Base-by-base conservation (phyloP, 352 stramenopile species). In the Phytopythium boreale region DNA sequence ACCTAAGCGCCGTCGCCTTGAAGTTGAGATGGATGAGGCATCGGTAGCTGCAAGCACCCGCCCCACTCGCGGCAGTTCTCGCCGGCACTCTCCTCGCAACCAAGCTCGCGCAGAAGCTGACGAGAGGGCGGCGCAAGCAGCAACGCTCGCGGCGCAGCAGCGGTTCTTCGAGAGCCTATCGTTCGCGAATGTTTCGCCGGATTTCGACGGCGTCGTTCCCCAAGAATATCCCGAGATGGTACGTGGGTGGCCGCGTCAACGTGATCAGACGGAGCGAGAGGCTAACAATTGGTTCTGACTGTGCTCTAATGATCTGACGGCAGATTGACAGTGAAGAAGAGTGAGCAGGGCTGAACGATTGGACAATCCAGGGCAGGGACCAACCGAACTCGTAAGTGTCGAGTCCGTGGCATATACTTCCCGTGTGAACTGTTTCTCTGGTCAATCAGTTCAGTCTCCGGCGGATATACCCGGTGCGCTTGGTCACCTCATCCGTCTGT, bases 161-260 rank as follows among this genome's bases (percentile, higher is more conserved):
- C 56, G 53, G 17, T 66, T 74, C 29, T 37, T 71, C 19, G 53
- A 59, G n/a, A 46, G 34, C 8, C 34, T 66, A 31, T 67, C 70
- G 20, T 41, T 62, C 19, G 64, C 34, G 37, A 63, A 64, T 7
- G 34, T 49, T 17, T 22, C 56, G 31, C 63, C 46, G 22, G 67
- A 72, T 55, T 77, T 77, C 57, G 80, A 89, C 55, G 68, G 67
- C 27, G 64, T 82, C 12, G 71, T 89, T 29, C 67, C 69, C 20
- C 43, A 81, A 52, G 51, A 61, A 22, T 89, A 68, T 47, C 72
- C 80, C 22, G 65, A 80, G 53, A 31, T 89, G 56, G 70, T 87
- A 55, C 41, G 66, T 59, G 52, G 15, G 11, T 22, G 24, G 6
- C 31, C 7, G 22, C 8, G 15, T 31, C 17, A 31, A 2, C 36